Evolutionary conservation across 1,284 basidiomycete genomes (phyloP).

Genomic region (Pascua sp.): DNA sequence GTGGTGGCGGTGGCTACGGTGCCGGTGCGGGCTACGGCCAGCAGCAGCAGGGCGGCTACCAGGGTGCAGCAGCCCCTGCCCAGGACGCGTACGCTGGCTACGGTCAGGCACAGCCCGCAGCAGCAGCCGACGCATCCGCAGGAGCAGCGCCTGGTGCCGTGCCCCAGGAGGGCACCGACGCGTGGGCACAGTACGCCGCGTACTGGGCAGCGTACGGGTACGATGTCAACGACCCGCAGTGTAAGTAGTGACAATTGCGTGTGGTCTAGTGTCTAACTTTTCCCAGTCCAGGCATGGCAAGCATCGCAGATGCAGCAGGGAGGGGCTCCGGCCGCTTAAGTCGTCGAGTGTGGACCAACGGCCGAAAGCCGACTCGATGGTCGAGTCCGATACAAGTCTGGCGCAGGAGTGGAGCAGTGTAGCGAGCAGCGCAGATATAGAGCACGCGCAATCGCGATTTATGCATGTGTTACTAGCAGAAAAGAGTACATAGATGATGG

Average conservation of each 20-base stretch:
- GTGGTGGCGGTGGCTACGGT: conserved; percentile 52
- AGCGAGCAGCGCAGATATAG: not conserved
- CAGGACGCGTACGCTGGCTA: conserved; percentile 1
- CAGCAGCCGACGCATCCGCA: conserved; percentile 36
- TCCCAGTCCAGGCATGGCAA: conserved; percentile 47
- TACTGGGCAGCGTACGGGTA: conserved; percentile 75
- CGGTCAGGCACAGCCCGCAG: conserved; percentile 41
- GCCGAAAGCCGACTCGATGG: too few relatives aligned
- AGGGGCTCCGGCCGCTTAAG: too few relatives aligned
- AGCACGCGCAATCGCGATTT: too few relatives aligned
- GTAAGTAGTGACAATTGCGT: conserved; percentile 23
- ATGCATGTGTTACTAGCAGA: too few relatives aligned
- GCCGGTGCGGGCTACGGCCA: conserved; percentile 58
- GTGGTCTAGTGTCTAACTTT: not conserved
- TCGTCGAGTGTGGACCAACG: too few relatives aligned
- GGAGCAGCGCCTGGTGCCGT: conserved; percentile 37
- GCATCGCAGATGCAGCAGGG: conserved; percentile 28
- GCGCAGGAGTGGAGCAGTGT: conserved; percentile 7
- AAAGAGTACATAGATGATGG: conserved; percentile 4
- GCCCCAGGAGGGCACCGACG: conserved; percentile 25
- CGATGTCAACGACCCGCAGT: conserved; percentile 64
- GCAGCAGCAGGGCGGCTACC: conserved; percentile 69
- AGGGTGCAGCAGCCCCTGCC: conserved; percentile 35
- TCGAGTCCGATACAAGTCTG: too few relatives aligned
- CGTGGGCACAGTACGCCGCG: conserved; percentile 49